Evolutionary conservation across 129 eudicot genomes (phyloP).

Genomic region (Helichrysum umbraculigerum): DNA sequence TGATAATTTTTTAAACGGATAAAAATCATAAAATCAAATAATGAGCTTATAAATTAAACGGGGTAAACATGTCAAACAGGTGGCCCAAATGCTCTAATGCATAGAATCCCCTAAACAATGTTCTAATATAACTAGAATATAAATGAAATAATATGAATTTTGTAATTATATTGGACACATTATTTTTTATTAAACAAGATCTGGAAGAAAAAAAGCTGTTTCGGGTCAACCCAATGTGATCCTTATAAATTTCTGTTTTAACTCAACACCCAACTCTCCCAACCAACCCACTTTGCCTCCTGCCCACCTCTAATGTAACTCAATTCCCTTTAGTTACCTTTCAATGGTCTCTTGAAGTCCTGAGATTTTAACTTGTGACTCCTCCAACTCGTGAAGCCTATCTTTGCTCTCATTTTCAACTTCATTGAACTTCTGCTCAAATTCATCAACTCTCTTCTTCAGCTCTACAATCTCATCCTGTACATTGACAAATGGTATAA

Average conservation of each 20-base stretch:
- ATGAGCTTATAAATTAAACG: background rate
- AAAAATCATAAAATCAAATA: background rate
- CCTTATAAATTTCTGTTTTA: background rate
- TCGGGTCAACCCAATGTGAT: background rate
- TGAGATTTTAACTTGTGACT: slow-evolving; percentile 58
- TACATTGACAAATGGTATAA: slow-evolving; percentile 28
- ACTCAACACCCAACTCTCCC: background rate
- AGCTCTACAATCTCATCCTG: slow-evolving; percentile 67
- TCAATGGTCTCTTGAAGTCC: slow-evolving; percentile 79
- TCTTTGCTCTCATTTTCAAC: slow-evolving; percentile 60
- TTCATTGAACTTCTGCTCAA: slow-evolving; percentile 55
- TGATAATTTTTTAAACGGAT: background rate
- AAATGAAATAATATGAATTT: background rate
- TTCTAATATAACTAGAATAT: background rate
- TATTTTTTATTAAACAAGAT: background rate
- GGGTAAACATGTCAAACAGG: background rate
- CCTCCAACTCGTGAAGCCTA: slow-evolving; percentile 65
- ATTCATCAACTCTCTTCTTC: slow-evolving; percentile 67
- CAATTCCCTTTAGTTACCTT: slow-evolving; percentile 42
- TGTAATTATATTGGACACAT: background rate
- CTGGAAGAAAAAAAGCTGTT: background rate
- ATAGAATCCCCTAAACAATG: background rate
- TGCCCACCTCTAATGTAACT: slow-evolving; percentile 9
- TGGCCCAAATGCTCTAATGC: background rate
- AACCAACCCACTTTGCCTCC: background rate